phyloP scores from a whole-genome alignment of 805 yeast species.

The Pachysolen tannophilus region DNA sequence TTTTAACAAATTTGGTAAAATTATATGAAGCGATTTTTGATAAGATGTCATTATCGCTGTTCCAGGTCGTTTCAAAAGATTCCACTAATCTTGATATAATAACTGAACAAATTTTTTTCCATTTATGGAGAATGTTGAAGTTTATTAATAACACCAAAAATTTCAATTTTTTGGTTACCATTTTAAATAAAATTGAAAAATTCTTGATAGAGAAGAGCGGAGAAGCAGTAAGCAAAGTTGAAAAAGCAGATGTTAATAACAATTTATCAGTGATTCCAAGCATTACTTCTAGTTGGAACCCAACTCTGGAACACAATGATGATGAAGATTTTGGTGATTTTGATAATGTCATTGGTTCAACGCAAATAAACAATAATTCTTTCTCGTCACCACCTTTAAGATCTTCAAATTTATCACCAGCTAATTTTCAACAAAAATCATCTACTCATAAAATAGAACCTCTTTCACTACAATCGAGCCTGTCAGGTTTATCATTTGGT shows the following conservation, averaged over 20 bases:
- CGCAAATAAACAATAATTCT: background rate
- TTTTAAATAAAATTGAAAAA: slow-evolving; percentile 12
- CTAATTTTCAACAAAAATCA: no score
- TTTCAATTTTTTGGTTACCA: slow-evolving; percentile 12
- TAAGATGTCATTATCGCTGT: slow-evolving; percentile 16
- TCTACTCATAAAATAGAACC: background rate
- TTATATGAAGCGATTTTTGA: slow-evolving; percentile 22
- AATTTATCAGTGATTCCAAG: background rate
- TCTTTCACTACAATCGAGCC: background rate
- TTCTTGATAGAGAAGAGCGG: slow-evolving; percentile 13
- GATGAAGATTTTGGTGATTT: slow-evolving; percentile 12
- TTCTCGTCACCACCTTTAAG: background rate
- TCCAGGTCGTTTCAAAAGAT: slow-evolving; percentile 15
- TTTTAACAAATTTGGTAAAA: slow-evolving; percentile 20
- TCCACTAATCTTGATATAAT: slow-evolving; percentile 13
- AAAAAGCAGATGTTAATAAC: background rate
- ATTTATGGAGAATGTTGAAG: slow-evolving; percentile 25
- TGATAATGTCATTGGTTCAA: background rate
- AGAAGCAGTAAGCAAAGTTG: slow-evolving; percentile 10
- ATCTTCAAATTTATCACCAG: background rate
- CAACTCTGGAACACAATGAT: background rate
- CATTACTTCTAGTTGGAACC: background rate
- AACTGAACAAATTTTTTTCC: slow-evolving; percentile 22
- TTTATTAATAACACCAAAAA: slow-evolving; percentile 14
- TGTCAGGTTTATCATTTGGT: background rate